phyloP scores from a whole-genome alignment of 1,284 basidiomycete species.

The Trametes sp. region DNA sequence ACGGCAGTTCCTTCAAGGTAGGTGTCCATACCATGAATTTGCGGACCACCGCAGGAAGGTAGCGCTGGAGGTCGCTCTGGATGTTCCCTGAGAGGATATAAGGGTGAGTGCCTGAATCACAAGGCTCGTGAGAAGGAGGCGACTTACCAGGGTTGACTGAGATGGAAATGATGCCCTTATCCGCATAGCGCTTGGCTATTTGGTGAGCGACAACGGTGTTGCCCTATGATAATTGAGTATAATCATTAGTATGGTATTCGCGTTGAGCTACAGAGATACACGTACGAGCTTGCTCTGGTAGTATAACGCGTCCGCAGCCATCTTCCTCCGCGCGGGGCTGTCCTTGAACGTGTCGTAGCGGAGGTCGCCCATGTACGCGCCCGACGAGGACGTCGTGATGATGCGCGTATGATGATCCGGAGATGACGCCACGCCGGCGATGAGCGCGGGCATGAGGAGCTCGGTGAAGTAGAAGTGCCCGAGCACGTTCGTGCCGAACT shows the following conservation, averaged over 20 bases:
- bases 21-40: slow-evolving; percentile 15
- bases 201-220: slow-evolving; percentile 50
- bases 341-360: slow-evolving; percentile 42
- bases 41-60: slow-evolving; percentile 11
- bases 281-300: slow-evolving; percentile 49
- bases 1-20: no score
- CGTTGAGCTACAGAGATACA: no score
- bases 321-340: slow-evolving; percentile 38
- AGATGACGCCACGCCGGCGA: slow-evolving; percentile 40
- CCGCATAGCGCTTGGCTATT: slow-evolving; percentile 39
- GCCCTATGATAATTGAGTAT: slow-evolving; percentile 37
- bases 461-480: slow-evolving; percentile 52
- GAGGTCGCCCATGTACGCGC: slow-evolving; percentile 38
- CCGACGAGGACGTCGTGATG: slow-evolving; percentile 49
- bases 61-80: slow-evolving; percentile 25
- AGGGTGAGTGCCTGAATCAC: neutral
- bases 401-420: slow-evolving; percentile 49
- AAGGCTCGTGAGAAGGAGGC: neutral
- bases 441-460: slow-evolving; percentile 51
- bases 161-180: slow-evolving; percentile 45
- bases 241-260: no score
- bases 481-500: slow-evolving; percentile 60
- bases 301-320: slow-evolving; percentile 44
- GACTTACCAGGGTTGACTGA: slow-evolving; percentile 48
- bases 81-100: slow-evolving; percentile 25